phyloP scores from a whole-genome alignment of 2,329 filamentous ascomycete species.

The Ophiosphaerella korrae region DNA sequence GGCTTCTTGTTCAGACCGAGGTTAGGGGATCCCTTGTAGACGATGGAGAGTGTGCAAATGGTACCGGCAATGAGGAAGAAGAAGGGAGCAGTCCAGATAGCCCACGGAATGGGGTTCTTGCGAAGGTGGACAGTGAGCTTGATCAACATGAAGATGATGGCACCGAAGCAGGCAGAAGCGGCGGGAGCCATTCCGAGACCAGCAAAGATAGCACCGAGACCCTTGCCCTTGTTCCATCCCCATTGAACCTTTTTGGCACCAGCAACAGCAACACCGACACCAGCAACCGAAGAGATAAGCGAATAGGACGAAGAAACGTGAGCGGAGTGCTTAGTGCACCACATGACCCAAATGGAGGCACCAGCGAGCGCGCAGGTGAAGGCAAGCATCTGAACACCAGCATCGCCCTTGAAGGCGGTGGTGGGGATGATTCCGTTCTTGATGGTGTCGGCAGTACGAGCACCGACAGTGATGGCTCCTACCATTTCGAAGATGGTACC shows the following conservation, averaged over 20 bases:
- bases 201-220: constrained; percentile 66
- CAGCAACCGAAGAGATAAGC: constrained; percentile 55
- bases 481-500: constrained; percentile 55
- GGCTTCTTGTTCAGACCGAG: constrained; percentile 70
- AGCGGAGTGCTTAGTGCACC: constrained; percentile 74
- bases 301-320: constrained; percentile 66
- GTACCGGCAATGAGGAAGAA: constrained; percentile 79
- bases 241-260: constrained; percentile 62
- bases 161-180: constrained; percentile 68
- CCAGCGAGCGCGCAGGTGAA: constrained; percentile 66
- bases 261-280: constrained; percentile 60
- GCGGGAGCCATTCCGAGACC: constrained; percentile 72
- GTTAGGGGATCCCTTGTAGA: constrained; percentile 79
- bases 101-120: constrained; percentile 73
- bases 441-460: constrained; percentile 72
- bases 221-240: constrained; percentile 67
- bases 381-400: constrained; percentile 57
- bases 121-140: constrained; percentile 73
- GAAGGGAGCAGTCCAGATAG: constrained; percentile 73
- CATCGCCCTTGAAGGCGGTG: constrained; percentile 52
- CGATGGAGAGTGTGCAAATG: constrained; percentile 75
- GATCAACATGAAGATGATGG: constrained; percentile 74
- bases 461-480: constrained; percentile 52
- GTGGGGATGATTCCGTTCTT: constrained; percentile 69
- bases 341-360: constrained; percentile 77